Conservation (phyloP, 1,284 basidiomycete genomes). For the Leccinum subrobustum region DNA sequence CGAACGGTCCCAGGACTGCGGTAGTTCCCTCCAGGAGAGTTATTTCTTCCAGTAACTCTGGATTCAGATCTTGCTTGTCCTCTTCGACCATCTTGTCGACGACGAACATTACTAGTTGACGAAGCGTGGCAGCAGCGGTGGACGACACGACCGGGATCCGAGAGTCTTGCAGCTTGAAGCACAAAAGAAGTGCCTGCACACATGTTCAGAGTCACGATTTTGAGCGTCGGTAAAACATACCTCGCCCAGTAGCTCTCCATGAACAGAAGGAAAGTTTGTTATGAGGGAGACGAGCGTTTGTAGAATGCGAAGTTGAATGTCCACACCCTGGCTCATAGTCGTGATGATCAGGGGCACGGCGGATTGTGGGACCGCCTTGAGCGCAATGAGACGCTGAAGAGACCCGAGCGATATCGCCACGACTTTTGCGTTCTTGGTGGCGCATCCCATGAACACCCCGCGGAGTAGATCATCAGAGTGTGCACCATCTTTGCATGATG, state of each 20-base stretch:
- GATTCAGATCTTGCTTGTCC: conserved; percentile 49
- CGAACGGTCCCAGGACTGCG: conserved; percentile 71
- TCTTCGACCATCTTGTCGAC: conserved; percentile 92
- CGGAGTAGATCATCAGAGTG: conserved; percentile 80
- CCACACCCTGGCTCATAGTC: conserved; percentile 88
- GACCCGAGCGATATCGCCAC: conserved; percentile 90
- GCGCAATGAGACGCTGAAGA: conserved; percentile 86
- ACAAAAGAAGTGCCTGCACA: conserved; percentile 78
- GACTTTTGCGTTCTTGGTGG: conserved; percentile 92
- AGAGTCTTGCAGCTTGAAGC: conserved; percentile 94
- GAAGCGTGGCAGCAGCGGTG: conserved; percentile 93
- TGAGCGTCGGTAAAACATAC: conserved; percentile 43
- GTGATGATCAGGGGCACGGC: conserved; percentile 77
- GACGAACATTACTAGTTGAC: conserved; percentile 96
- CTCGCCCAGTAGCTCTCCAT: conserved; percentile 77
- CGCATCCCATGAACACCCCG: conserved; percentile 92
- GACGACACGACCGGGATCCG: conserved; percentile 95
- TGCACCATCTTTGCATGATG: conserved; percentile 55
- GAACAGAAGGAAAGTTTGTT: conserved; percentile 81
- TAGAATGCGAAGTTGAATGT: conserved; percentile 90
- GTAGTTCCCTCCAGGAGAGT: conserved; percentile 63
- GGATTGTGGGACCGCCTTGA: conserved; percentile 81
- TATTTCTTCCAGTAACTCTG: conserved; percentile 41
- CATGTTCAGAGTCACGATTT: not conserved
- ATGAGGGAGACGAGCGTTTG: conserved; percentile 89